Conservation (phyloP, 352 stramenopile species). For the Pythium utonaiense region DNA sequence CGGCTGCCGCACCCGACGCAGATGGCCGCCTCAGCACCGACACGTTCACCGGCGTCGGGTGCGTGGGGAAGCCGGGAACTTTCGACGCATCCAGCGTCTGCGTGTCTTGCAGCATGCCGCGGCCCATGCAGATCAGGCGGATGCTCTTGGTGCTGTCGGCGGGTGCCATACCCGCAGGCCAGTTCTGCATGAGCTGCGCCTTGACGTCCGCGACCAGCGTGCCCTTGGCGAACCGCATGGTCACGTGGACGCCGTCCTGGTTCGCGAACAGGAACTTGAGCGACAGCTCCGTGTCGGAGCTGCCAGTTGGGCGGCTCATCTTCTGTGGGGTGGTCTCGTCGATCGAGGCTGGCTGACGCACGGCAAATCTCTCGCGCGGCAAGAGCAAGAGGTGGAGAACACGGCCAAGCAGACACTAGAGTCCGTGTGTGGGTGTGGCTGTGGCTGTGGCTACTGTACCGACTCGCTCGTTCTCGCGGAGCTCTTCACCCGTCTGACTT, state of each 20-base stretch:
- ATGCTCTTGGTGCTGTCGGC: constrained; percentile 61
- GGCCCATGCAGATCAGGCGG: constrained; percentile 94
- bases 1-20: neutral
- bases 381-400: neutral
- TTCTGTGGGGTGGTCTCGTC: too few species aligned
- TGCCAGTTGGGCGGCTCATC: constrained; percentile 30
- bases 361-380: neutral
- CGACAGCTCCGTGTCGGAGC: constrained; percentile 43
- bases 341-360: neutral
- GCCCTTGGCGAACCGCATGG: constrained; percentile 50
- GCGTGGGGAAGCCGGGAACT: constrained; percentile 91
- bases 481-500: constrained; percentile 1
- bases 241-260: constrained; percentile 67
- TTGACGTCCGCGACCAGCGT: constrained; percentile 60
- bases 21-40: constrained; percentile 60
- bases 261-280: constrained; percentile 88
- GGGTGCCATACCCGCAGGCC: constrained; percentile 55
- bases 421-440: too few species aligned
- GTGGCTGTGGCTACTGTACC: too few species aligned
- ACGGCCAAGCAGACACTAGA: neutral
- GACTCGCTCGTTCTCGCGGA: neutral
- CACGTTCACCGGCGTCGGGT: constrained; percentile 95
- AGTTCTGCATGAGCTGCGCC: constrained; percentile 58
- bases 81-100: constrained; percentile 80
- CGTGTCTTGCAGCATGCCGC: constrained; percentile 88